Base-by-base conservation (phyloP, 2,329 filamentous ascomycete species). In the Monilinia laxa region DNA sequence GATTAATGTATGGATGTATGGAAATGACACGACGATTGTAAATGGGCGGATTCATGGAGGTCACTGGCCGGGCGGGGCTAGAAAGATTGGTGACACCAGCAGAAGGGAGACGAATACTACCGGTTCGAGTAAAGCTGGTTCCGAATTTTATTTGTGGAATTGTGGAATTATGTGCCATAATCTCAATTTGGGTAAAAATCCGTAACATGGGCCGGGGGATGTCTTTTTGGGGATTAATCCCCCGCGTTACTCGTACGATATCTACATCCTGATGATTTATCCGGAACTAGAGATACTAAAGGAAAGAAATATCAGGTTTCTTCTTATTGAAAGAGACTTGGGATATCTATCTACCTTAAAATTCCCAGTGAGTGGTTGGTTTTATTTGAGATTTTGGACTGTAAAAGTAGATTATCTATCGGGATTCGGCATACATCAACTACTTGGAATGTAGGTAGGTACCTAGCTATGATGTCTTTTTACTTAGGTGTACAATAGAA, bases 51-150 rank as follows among this genome's bases (percentile, higher is more conserved):
- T 57, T n/a, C 38, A 18, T n/a, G 11, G 62, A 38, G 58, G 35
- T 60, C 58, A 12, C 47, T 51, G 28, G 20, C 45, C 28, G 42
- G 42, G 25, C 25, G 56, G 20, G 20, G 57, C 20, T 0, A 40
- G 25, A 25, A 31, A 59, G 42, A 60, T 60, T 60, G 45, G 58
- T 60, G 14, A 60, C 58, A 31, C 58, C 58, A 60, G 58, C 28
- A 45, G 58, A 60, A 60, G 58, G 52, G 62, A 64, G 52, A 56
- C 25, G 52, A 62, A 42, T 38, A 28, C 31, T 53, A 54, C 59
- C 31, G 52, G 52, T 64, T 56, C 52, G 62, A 64, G 62, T 55
- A 51, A 47, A 64, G 25, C n/a, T 11, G 53, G 49, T 57, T 64
- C 62, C 62, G 62, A 20, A 64, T 54, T 42, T 31, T 45, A 40